Base-by-base conservation (phyloP, 108 stramenopile genomes). In the Parietichytrium sp. region DNA sequence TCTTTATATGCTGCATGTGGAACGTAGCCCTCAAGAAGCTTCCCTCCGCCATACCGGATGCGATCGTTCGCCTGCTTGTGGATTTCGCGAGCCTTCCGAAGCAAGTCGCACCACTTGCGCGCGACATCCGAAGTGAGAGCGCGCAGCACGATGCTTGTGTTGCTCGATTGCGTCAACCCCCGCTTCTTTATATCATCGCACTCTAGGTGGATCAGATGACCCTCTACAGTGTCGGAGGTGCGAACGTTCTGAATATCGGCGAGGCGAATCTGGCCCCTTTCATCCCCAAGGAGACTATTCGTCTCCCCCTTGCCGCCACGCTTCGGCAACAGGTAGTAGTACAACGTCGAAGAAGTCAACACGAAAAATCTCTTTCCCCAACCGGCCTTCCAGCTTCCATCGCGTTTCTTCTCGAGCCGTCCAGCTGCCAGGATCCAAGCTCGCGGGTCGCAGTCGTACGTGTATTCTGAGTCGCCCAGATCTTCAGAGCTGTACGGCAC, bases 361-460 rank as follows among this genome's bases (percentile, higher is more conserved):
- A 72, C 61, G 20, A 72, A 72, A 25, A 72, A 72, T n/a, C 61
- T 33, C 61, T 72, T 72, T 33, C 61, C 61, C 61, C 61, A 72
- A 42, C 61, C 61, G 42, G 61, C 61, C 33, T 72, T 72, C 61
- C 61, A 72, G 61, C 6, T 25, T 27, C 61, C 61, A 20, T 72
- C 61, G 61, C 61, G 61, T 42, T 72, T 72, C 20, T 72, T 72
- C 45, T 72, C 61, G 61, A 72, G 61, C 33, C 3, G 18, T 6
- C 61, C 61, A n/a, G 61, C 61, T 15, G 61, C 61, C 20, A 72
- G 42, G 3, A 72, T 72, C 61, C 61, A 72, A 15, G 38, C 61
- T 8, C 61, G 61, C 29, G 61, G 61, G 42, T 72, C 61, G 42
- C 61, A 72, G 33, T 72, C 61, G 61, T 72, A 72, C 6, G 42